Percentiles rank a stretch among this genome's conserved stretches.
phyloP scores from a whole-genome alignment of 208 protist species.

The Crithidia thermophila region DNA sequence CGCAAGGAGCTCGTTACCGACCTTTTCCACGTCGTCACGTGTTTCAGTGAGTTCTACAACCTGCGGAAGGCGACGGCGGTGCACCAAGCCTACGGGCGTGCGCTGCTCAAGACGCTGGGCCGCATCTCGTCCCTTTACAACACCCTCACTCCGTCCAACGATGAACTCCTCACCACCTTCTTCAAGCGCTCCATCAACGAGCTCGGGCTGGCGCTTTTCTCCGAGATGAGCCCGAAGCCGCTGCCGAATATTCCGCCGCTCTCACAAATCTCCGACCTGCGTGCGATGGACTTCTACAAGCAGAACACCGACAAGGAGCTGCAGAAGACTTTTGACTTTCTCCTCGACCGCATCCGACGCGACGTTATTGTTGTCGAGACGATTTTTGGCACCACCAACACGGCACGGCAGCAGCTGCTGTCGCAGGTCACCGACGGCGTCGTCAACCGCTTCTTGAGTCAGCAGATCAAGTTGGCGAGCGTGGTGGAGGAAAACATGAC shows the following conservation, averaged over 20 bases:
- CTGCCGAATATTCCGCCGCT: slow-evolving; percentile 58
- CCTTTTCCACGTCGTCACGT: slow-evolving; percentile 75
- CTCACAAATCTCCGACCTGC: slow-evolving; percentile 28
- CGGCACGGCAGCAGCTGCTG: slow-evolving; percentile 81
- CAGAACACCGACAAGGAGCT: slow-evolving; percentile 60
- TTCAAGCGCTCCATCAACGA: slow-evolving; percentile 76
- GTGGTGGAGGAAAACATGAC: slow-evolving; percentile 53
- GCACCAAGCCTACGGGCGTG: slow-evolving; percentile 67
- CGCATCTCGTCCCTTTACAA: slow-evolving; percentile 76
- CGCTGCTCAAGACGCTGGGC: slow-evolving; percentile 78
- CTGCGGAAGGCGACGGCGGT: slow-evolving; percentile 51
- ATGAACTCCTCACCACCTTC: slow-evolving; percentile 71
- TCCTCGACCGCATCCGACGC: slow-evolving; percentile 68
- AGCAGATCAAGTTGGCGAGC: slow-evolving; percentile 84
- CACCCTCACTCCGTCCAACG: slow-evolving; percentile 66
- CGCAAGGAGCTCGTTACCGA: slow-evolving; percentile 78
- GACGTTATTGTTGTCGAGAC: slow-evolving; percentile 85
- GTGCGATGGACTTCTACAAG: slow-evolving; percentile 77
- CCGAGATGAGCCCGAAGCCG: slow-evolving; percentile 67
- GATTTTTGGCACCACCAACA: slow-evolving; percentile 78
- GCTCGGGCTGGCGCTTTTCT: slow-evolving; percentile 68
- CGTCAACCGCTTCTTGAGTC: slow-evolving; percentile 73
- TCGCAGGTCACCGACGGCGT: slow-evolving; percentile 75
- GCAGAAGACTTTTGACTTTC: slow-evolving; percentile 60
- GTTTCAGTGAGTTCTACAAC: slow-evolving; percentile 84